Evolutionary conservation across 257 asterid genomes (phyloP), one percentile per base, ranked within the genome.

Genomic region (Mentha longifolia): DNA sequence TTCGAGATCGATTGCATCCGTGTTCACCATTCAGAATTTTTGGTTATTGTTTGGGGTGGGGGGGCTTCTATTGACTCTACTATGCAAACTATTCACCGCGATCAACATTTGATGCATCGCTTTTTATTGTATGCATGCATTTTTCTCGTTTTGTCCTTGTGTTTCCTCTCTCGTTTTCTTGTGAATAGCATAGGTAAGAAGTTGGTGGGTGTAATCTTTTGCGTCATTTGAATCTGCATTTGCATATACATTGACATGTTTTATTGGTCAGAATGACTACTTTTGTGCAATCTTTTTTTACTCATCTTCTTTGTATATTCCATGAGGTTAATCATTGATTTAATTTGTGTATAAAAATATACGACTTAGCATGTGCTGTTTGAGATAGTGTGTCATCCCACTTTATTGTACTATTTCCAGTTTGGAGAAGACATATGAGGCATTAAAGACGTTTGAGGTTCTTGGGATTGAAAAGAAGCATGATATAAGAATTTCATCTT

Each of bases 381-480:
- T 42, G 60, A 62, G 65, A 54, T 73, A 65, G 61, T 54, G 14
- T 55, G 13, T 9, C 31, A 63, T 56, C 78, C 75, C 70, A 72
- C 68, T 72, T 67, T 45, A 30, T 47, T 68, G 57, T 69, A 47
- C 61, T 19, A 4, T 79, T 75, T 74, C 39, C 85, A 95, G 99
- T 65, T 70, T 95, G 79, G 97, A 95, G 84, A 91, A 86, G 70
- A 74, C 95, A 22, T 95, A 87, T 17, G 90, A 89, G 82, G 96
- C 94, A 46, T 84, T 95, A 73, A 83, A 90, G 76, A 88, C 97
- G 15, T 87, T 87, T 64, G 86, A 88, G 84, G 88, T 90, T 85
- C 91, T 95, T 78, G 94, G 95, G 70, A 82, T 92, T 82, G 90
- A 85, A 46, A 78, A 85, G 77, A 79, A 77, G 76, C 62, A 83